These are phyloP conservation scores for Hymenoscyphus albidus DNA, from an alignment of 2,329 filamentous ascomycete species.

Conservation along the genomic window DNA sequence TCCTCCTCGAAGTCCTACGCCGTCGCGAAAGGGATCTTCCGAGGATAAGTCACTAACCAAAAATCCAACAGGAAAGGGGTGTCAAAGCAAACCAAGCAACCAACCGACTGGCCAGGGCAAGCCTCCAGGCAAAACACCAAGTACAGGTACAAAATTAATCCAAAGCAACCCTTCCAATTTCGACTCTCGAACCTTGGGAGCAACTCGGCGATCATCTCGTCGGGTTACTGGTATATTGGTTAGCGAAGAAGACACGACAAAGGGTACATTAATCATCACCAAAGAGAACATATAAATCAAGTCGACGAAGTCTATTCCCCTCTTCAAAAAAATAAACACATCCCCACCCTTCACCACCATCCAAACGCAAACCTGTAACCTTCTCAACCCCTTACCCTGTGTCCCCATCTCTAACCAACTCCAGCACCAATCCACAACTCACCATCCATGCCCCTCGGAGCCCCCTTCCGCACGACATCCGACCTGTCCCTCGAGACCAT, in stretches of 20 bases:
- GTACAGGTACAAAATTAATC: background rate
- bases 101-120: no score
- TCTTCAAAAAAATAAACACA: no score
- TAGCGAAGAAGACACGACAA: background rate
- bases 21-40: background rate
- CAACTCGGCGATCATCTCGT: background rate
- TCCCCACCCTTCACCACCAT: no score
- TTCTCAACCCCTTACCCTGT: no score
- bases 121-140: no score
- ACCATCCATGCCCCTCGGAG: constrained; percentile 5
- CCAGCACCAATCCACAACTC: background rate
- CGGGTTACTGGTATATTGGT: background rate
- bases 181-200: background rate
- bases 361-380: no score
- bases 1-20: background rate
- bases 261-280: background rate
- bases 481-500: background rate
- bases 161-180: background rate
- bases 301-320: no score
- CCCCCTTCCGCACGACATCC: background rate
- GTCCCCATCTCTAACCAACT: background rate
- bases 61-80: no score
- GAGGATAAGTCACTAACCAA: no score
- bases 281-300: no score
- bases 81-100: no score